Conservation (phyloP, 1,139 yeast genomes). For the Scheffersomyces lignicola region DNA sequence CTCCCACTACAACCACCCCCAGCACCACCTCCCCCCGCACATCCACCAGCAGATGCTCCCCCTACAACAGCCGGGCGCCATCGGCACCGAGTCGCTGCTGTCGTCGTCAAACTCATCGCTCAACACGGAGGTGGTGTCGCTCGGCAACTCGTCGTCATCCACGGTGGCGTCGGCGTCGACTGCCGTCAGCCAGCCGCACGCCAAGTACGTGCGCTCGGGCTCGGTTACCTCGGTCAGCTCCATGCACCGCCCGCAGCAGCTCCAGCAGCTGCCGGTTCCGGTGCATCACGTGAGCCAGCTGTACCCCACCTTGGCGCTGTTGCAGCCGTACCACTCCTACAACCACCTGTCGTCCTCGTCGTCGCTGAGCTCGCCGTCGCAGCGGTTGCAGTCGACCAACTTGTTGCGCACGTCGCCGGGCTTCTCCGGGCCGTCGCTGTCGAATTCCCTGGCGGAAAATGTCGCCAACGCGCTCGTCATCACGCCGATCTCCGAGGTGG, state of each 20-base stretch:
- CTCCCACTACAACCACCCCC: constrained; percentile 3
- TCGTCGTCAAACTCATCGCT: constrained; percentile 3
- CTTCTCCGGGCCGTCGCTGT: constrained; percentile 8
- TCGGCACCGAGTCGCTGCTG: constrained; percentile 3
- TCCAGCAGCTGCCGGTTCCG: background rate
- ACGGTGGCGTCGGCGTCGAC: constrained; percentile 1
- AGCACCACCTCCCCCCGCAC: constrained; percentile 5
- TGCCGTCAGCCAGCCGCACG: too few species aligned
- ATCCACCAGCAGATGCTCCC: constrained; percentile 4
- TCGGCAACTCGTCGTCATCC: constrained; percentile 1
- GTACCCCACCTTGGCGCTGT: constrained; percentile 5
- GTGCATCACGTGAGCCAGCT: constrained; percentile 7
- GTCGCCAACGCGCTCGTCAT: background rate
- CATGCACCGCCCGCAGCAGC: background rate
- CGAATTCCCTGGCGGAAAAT: background rate
- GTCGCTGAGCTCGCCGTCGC: constrained; percentile 15
- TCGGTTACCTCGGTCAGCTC: background rate
- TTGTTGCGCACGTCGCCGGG: constrained; percentile 12
- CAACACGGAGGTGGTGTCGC: constrained; percentile 1
- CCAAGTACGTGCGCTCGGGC: background rate
- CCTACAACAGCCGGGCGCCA: background rate
- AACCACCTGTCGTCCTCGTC: constrained; percentile 13
- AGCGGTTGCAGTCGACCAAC: constrained; percentile 14
- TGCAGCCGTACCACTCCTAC: constrained; percentile 12
- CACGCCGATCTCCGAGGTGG: background rate